A percentile compares a stretch with the other conserved stretches of the same genome.
These are phyloP conservation scores for Malassezia equina DNA, from an alignment of 1,284 basidiomycete species.

Conservation along the genomic window DNA sequence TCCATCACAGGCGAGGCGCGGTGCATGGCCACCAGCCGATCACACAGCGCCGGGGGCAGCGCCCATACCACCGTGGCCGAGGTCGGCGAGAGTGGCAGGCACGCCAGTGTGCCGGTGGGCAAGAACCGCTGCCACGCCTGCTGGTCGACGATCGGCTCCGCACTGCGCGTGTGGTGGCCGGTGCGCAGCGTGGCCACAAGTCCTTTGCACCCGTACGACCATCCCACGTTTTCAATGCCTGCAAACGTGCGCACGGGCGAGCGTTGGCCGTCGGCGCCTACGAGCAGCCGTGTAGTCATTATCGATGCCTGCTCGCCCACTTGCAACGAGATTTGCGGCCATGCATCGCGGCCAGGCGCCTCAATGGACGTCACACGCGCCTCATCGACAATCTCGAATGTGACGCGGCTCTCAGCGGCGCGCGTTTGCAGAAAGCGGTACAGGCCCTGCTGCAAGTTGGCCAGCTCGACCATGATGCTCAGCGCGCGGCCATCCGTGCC, in stretches of 20 bases:
- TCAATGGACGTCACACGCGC: slow-evolving; percentile 61
- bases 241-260: slow-evolving; percentile 85
- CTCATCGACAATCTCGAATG: slow-evolving; percentile 58
- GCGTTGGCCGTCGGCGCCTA: slow-evolving; percentile 90
- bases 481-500: slow-evolving; percentile 27
- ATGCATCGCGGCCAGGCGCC: slow-evolving; percentile 36
- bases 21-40: slow-evolving; percentile 62
- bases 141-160: slow-evolving; percentile 24
- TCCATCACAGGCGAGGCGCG: slow-evolving; percentile 27
- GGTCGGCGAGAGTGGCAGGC: slow-evolving; percentile 56
- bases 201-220: slow-evolving; percentile 80
- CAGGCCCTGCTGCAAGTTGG: slow-evolving; percentile 45
- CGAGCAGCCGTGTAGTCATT: slow-evolving; percentile 51
- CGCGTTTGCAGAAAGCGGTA: slow-evolving; percentile 25
- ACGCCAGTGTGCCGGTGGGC: slow-evolving; percentile 88
- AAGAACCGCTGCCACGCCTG: slow-evolving; percentile 91
- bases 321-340: slow-evolving; percentile 20
- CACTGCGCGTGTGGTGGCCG: slow-evolving; percentile 10
- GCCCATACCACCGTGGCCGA: slow-evolving; percentile 90
- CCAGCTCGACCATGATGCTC: slow-evolving; percentile 41
- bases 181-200: slow-evolving; percentile 71
- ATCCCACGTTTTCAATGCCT: slow-evolving; percentile 76
- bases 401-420: slow-evolving; percentile 27
- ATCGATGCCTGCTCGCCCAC: not conserved
- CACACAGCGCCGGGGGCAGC: slow-evolving; percentile 66